Evolutionary conservation across 768 basidiomycete species (phyloP).

Genomic region (Trametes cinnabarina): DNA sequence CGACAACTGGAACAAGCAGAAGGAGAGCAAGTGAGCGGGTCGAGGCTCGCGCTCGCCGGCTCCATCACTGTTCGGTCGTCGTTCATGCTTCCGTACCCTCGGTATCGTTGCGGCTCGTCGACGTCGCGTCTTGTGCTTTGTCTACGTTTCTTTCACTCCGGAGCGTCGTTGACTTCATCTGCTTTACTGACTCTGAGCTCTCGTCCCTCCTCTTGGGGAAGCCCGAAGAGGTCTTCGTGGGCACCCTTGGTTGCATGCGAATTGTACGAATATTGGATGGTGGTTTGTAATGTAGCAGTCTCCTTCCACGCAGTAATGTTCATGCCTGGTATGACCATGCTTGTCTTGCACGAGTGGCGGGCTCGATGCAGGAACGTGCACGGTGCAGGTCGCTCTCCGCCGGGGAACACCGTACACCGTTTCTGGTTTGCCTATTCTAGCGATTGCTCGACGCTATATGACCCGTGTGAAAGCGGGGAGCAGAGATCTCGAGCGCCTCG

Average conservation of each 20-base stretch:
- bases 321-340: not conserved
- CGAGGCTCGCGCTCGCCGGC: not conserved
- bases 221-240: not conserved
- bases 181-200: constrained; percentile 1
- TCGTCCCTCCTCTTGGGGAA: not conserved
- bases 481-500: no score
- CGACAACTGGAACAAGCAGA: constrained; percentile 73
- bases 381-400: no score
- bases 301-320: constrained; percentile 2
- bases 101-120: not conserved
- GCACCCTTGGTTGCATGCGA: not conserved
- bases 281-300: constrained; percentile 5
- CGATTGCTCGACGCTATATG: not conserved
- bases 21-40: constrained; percentile 45
- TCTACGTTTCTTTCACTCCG: constrained; percentile 34
- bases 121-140: not conserved
- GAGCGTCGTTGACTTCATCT: not conserved
- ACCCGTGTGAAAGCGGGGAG: constrained; percentile 15
- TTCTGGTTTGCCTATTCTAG: not conserved
- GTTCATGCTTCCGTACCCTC: not conserved
- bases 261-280: constrained; percentile 6
- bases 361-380: no score
- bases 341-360: not conserved
- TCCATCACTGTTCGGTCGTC: not conserved
- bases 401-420: no score